phyloP scores from a whole-genome alignment of 2,329 filamentous ascomycete genomes.

The Nemania sp. region DNA sequence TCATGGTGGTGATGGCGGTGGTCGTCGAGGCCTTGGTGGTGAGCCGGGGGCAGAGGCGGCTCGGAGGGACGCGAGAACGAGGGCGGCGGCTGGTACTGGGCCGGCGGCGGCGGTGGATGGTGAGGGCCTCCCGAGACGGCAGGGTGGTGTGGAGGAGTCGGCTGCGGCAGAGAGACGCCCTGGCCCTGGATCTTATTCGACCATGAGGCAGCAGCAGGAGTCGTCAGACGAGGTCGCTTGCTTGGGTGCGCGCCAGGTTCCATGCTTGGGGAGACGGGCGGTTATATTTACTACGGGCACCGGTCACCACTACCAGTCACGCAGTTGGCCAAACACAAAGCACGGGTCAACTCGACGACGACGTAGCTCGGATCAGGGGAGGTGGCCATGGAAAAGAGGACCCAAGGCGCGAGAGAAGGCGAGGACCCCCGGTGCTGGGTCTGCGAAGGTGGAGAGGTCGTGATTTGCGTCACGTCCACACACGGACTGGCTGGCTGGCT shows the following conservation, averaged over 20 bases:
- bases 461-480: conserved; percentile 25
- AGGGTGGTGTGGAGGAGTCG: conserved; percentile 44
- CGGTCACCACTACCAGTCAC: conserved; percentile 41
- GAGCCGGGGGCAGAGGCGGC: conserved; percentile 46
- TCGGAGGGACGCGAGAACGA: conserved; percentile 47
- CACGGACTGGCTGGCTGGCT: background rate
- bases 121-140: conserved; percentile 42
- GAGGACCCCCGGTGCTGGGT: background rate
- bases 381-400: conserved; percentile 45
- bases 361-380: conserved; percentile 39
- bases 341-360: conserved; percentile 41
- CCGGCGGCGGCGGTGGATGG: conserved; percentile 44
- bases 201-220: conserved; percentile 52
- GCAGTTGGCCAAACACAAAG: conserved; percentile 39
- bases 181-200: conserved; percentile 45
- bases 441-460: conserved; percentile 17
- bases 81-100: conserved; percentile 42
- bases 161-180: conserved; percentile 53
- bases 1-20: conserved; percentile 63
- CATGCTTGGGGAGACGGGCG: conserved; percentile 53
- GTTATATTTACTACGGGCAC: conserved; percentile 46
- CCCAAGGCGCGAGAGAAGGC: conserved; percentile 32
- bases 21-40: conserved; percentile 53
- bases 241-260: conserved; percentile 62
- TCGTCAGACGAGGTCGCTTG: conserved; percentile 62